phyloP scores from a whole-genome alignment of 2,329 filamentous ascomycete species.

The Colletotrichum somersetense region DNA sequence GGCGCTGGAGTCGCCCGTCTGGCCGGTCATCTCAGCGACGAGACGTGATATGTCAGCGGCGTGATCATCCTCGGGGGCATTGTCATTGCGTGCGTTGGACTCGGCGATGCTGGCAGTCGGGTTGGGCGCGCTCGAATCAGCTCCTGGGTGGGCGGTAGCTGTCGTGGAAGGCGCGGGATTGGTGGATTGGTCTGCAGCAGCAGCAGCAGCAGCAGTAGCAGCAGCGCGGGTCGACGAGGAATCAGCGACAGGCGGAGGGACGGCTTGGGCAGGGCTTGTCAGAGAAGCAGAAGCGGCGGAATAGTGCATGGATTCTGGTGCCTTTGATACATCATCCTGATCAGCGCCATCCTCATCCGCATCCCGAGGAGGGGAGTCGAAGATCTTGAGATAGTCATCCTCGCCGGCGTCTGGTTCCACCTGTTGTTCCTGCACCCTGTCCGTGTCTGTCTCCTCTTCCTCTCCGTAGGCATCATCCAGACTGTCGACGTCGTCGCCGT shows the following conservation, averaged over 20 bases:
- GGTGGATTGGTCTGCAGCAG: slow-evolving; percentile 42
- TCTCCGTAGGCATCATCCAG: slow-evolving; percentile 63
- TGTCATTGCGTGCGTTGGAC: slow-evolving; percentile 47
- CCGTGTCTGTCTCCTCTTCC: slow-evolving; percentile 49
- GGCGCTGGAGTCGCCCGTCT: slow-evolving; percentile 47
- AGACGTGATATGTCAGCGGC: slow-evolving; percentile 56
- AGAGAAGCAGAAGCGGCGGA: slow-evolving; percentile 56
- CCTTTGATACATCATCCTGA: slow-evolving; percentile 58
- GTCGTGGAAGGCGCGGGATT: slow-evolving; percentile 32
- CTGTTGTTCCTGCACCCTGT: slow-evolving; percentile 48
- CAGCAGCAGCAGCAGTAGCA: slow-evolving; percentile 41
- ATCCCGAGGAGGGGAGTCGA: slow-evolving; percentile 61
- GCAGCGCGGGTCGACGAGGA: slow-evolving; percentile 47
- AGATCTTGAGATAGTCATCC: slow-evolving; percentile 65
- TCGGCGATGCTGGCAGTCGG: slow-evolving; percentile 43
- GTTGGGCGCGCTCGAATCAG: slow-evolving; percentile 45
- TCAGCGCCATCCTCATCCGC: slow-evolving; percentile 51
- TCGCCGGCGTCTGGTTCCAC: slow-evolving; percentile 49
- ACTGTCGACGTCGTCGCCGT: slow-evolving; percentile 56
- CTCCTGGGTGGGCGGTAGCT: slow-evolving; percentile 47
- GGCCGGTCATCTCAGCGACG: slow-evolving; percentile 57
- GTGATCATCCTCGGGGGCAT: slow-evolving; percentile 48
- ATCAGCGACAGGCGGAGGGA: slow-evolving; percentile 50
- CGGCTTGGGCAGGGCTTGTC: slow-evolving; percentile 49
- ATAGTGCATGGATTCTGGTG: slow-evolving; percentile 58